Conservation (phyloP, 2,329 filamentous ascomycete genomes). For the Exophiala calicioides region DNA sequence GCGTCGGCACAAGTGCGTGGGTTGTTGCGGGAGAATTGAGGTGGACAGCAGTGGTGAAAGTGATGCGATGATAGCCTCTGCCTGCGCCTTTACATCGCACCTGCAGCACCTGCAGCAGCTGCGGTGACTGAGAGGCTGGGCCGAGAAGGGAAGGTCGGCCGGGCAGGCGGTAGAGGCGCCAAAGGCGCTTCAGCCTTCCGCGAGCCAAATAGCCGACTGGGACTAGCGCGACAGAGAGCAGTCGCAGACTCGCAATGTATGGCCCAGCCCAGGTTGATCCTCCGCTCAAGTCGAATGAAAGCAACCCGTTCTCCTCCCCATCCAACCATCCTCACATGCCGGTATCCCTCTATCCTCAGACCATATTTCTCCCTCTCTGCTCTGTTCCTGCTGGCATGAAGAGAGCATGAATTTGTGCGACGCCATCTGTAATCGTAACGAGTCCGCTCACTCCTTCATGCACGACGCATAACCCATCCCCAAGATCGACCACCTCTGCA, state of each 20-base stretch:
- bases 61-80: neutral
- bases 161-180: too few relatives aligned
- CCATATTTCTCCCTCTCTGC: constrained; percentile 14
- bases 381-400: constrained; percentile 26
- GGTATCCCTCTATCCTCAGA: constrained; percentile 12
- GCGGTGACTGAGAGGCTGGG: neutral
- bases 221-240: too few relatives aligned
- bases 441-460: constrained; percentile 4
- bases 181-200: too few relatives aligned
- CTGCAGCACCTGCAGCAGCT: neutral
- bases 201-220: too few relatives aligned
- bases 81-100: neutral
- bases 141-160: neutral
- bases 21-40: too few relatives aligned
- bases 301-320: constrained; percentile 2
- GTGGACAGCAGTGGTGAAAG: too few relatives aligned
- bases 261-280: constrained; percentile 13
- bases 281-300: neutral
- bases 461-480: constrained; percentile 15
- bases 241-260: too few relatives aligned
- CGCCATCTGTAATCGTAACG: constrained; percentile 17
- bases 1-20: too few relatives aligned
- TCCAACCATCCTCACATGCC: constrained; percentile 15
- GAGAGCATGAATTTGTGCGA: constrained; percentile 28
- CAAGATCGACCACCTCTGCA: constrained; percentile 14